Evolutionary conservation across 768 basidiomycete genomes (phyloP).

Genomic region (Melanogaster broomeanus): DNA sequence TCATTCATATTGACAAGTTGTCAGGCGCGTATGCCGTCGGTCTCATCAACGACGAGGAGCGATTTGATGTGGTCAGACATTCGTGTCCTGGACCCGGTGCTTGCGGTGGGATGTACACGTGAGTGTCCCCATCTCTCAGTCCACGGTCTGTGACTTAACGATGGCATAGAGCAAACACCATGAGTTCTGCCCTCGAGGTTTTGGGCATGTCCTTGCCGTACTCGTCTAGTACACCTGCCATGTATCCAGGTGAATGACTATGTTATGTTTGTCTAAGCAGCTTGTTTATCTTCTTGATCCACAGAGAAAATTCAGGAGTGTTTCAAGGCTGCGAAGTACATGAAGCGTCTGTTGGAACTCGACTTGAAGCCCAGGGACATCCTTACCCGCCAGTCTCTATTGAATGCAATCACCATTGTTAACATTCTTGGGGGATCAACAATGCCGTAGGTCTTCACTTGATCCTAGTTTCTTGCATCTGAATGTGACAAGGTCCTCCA

Average conservation of each 20-base stretch:
- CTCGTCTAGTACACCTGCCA: conserved; percentile 72
- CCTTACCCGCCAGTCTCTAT: conserved; percentile 67
- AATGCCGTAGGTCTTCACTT: conserved; percentile 62
- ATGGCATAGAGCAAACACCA: conserved; percentile 70
- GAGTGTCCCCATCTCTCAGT: conserved; percentile 19
- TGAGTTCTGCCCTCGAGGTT: conserved; percentile 83
- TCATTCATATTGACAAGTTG: neutral
- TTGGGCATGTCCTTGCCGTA: conserved; percentile 87
- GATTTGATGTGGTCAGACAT: conserved; percentile 82
- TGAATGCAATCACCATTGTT: conserved; percentile 82
- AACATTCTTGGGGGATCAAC: conserved; percentile 87
- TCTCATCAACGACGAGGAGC: conserved; percentile 76
- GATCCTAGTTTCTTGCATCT: conserved; percentile 1
- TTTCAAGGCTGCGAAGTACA: conserved; percentile 70
- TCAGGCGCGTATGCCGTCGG: conserved; percentile 76
- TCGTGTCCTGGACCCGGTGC: conserved; percentile 85
- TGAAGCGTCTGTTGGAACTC: conserved; percentile 70
- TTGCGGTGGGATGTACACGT: conserved; percentile 90
- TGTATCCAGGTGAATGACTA: conserved; percentile 55
- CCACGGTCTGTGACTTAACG: neutral
- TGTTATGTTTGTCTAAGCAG: neutral
- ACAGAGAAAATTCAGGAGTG: conserved; percentile 85
- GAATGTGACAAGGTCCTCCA: conserved; percentile 63
- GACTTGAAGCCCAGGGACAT: conserved; percentile 86
- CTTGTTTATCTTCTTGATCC: neutral